Evolutionary conservation across 345 rosid species (phyloP), one percentile per base, ranked within the genome.

Genomic region (Eucalyptus melliodora): DNA sequence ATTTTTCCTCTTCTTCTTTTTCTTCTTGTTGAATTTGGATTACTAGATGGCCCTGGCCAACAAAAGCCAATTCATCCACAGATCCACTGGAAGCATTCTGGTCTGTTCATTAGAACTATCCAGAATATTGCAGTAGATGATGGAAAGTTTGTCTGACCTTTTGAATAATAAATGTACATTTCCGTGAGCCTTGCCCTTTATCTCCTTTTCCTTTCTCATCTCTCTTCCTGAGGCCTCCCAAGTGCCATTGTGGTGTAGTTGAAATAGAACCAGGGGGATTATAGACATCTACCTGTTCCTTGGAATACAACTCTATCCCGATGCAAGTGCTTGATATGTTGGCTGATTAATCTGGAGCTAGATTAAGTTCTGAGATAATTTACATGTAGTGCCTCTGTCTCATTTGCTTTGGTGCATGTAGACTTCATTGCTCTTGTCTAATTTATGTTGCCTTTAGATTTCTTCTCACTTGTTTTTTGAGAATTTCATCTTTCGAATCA

Each of bases 171-270:
- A 72, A 3, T 72, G 4, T 6, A 1, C 8, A 37, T 72, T 9
- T 72, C 45, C 0, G 8, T 31, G 82, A 34, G 26, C 2, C 26
- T 2, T 72, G 82, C 23, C 0, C 26, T 0, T 37, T 37, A 34
- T 72, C 15, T 2, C 82, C 44, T 34, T 72, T 34, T 72, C 14
- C 27, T 72, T 69, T 72, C 45, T 72, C 82, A 34, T 72, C 15
- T 72, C 1, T 72, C 82, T 37, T 21, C 47, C 27, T 11, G 15
- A 37, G 47, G 83, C 83, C 83, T 77, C 27, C 3, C 16, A 19
- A 77, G 83, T 77, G 83, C 47, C 5, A 72, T 11, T 77, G 83
- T 37, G 45, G 47, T 37, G 3, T 77, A 3, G 83, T 37, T 77
- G 83, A 77, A 19, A 3, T 17, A 0, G 2, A 69, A 69, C 81